A percentile compares a stretch with the other conserved stretches of the same genome.
These are phyloP conservation scores for Nannizzia gypsea DNA, from an alignment of 2,329 filamentous ascomycete genomes.

Conservation along the genomic window DNA sequence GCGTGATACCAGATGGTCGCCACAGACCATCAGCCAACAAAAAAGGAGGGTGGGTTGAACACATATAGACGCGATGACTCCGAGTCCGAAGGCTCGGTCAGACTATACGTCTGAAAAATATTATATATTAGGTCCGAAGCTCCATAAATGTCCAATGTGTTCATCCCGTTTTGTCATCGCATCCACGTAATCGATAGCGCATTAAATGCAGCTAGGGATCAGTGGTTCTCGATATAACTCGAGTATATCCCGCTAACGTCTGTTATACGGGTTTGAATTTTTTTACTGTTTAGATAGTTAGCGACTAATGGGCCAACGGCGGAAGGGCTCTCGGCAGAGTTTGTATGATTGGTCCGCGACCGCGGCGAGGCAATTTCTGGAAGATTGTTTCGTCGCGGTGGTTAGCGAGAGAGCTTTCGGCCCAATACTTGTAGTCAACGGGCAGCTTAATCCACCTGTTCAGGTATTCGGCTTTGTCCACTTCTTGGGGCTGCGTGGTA, in stretches of 20 bases:
- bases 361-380: neutral
- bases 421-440: neutral
- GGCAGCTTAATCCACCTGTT: neutral
- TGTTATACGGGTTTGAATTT: neutral
- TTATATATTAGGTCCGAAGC: neutral
- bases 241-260: neutral
- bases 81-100: neutral
- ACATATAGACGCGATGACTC: neutral
- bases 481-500: neutral
- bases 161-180: neutral
- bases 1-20: neutral
- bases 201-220: neutral
- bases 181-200: neutral
- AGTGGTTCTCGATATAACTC: neutral
- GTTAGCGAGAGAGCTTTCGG: neutral
- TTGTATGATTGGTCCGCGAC: neutral
- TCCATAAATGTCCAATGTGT: neutral
- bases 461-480: neutral
- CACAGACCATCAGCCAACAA: neutral
- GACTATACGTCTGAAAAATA: neutral
- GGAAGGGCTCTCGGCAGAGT: neutral
- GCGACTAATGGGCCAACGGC: too few relatives aligned
- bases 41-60: neutral
- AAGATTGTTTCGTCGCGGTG: neutral
- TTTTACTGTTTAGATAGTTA: too few relatives aligned